Conservation (phyloP, 441 rosid species). For the Euphorbia neoarborescens region DNA sequence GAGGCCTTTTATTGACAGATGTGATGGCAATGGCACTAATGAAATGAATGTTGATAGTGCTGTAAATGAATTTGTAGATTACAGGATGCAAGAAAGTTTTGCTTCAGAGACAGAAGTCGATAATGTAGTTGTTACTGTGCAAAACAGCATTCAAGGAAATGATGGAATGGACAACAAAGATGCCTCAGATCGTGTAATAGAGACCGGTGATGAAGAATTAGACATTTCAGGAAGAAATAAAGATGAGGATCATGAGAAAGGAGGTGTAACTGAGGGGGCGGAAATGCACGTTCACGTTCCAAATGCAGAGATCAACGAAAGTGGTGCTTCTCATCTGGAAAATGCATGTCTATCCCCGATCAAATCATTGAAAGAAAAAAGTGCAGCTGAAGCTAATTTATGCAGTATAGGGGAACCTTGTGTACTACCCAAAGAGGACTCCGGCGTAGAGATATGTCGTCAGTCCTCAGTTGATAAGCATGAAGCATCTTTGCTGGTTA, state of each 20-base stretch:
- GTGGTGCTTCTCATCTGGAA: slow-evolving; percentile 22
- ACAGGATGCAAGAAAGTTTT: slow-evolving; percentile 29
- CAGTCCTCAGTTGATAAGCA: slow-evolving; percentile 19
- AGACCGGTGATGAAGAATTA: slow-evolving; percentile 21
- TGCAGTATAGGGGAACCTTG: slow-evolving; percentile 28
- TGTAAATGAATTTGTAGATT: slow-evolving; percentile 28
- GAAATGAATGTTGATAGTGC: slow-evolving; percentile 27
- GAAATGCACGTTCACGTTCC: slow-evolving; percentile 22
- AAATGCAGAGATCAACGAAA: slow-evolving; percentile 26
- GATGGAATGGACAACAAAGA: slow-evolving; percentile 32
- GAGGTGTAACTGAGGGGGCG: slow-evolving; percentile 17
- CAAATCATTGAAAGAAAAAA: slow-evolving; percentile 30
- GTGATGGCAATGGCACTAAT: slow-evolving; percentile 21
- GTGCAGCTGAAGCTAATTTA: slow-evolving; percentile 18
- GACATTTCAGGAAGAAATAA: slow-evolving; percentile 24
- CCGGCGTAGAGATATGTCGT: slow-evolving; percentile 25
- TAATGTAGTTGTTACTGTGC: slow-evolving; percentile 19
- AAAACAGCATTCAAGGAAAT: slow-evolving; percentile 20
- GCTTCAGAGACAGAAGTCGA: slow-evolving; percentile 36
- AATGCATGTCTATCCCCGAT: slow-evolving; percentile 19
- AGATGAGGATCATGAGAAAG: slow-evolving; percentile 20
- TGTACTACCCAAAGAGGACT: slow-evolving; percentile 25
- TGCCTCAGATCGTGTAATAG: slow-evolving; percentile 24
- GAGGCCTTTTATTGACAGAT: slow-evolving; percentile 19
- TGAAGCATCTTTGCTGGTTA: slow-evolving; percentile 17